These are phyloP conservation scores for Aurantiochytrium sp. DNA, from an alignment of 108 stramenopile species.

Conservation along the genomic window DNA sequence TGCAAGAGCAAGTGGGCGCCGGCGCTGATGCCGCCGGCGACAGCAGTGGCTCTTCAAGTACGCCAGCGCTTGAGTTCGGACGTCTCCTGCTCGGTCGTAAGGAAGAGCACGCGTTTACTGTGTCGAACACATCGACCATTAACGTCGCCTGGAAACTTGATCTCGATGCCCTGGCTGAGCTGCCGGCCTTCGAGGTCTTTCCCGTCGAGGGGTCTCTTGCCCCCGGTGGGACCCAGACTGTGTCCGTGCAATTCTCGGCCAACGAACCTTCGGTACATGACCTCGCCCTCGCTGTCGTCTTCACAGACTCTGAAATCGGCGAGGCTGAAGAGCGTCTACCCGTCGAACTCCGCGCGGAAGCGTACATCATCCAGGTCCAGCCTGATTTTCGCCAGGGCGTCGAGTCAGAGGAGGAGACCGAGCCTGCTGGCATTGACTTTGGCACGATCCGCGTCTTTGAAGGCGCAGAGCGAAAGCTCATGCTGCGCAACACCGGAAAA, in stretches of 20 bases:
- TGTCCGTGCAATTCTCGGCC: constrained; percentile 46
- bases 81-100: constrained; percentile 46
- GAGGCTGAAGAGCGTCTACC: neutral
- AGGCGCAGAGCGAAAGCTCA: constrained; percentile 33
- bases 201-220: constrained; percentile 42
- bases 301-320: constrained; percentile 36
- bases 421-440: constrained; percentile 45
- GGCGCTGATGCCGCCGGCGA: too few species aligned
- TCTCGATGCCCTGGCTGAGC: constrained; percentile 35
- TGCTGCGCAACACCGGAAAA: constrained; percentile 54
- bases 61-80: constrained; percentile 47
- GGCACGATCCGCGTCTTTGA: constrained; percentile 54
- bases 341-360: constrained; percentile 52
- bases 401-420: constrained; percentile 21
- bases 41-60: too few species aligned
- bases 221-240: constrained; percentile 33
- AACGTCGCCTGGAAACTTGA: constrained; percentile 49
- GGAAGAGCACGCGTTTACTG: constrained; percentile 45
- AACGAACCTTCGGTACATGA: constrained; percentile 41
- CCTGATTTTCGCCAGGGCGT: constrained; percentile 46
- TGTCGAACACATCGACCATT: constrained; percentile 42
- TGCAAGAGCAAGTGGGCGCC: too few species aligned
- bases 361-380: constrained; percentile 53
- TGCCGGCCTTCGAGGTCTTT: constrained; percentile 37
- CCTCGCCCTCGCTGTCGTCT: constrained; percentile 38